These are phyloP conservation scores for Dryas drummondii DNA, from an alignment of 306 rosid species.

Conservation along the genomic window DNA sequence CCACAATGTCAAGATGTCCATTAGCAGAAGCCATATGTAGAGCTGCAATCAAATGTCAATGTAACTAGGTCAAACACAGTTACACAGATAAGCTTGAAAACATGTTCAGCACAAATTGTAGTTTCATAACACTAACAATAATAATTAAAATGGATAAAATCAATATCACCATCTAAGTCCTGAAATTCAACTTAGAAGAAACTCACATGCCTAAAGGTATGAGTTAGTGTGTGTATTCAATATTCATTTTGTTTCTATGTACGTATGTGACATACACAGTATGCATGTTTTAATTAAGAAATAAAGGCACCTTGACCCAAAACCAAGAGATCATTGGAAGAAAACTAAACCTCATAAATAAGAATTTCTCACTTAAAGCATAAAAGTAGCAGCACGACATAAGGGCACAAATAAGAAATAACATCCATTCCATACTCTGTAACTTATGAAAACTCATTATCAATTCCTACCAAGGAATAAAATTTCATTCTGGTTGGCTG, in stretches of 20 bases:
- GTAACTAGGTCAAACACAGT: conserved; percentile 25
- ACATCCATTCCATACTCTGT: neutral
- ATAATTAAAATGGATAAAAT: neutral
- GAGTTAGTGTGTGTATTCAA: neutral
- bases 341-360: neutral
- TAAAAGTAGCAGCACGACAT: neutral
- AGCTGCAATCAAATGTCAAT: conserved; percentile 46
- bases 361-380: neutral
- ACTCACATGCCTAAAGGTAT: neutral
- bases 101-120: neutral
- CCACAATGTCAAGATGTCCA: conserved; percentile 69
- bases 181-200: conserved; percentile 7
- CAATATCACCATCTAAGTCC: neutral
- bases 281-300: neutral
- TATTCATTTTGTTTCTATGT: neutral
- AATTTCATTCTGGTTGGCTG: neutral
- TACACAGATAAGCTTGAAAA: neutral
- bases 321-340: neutral
- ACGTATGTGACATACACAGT: neutral
- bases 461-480: neutral
- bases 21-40: conserved; percentile 97
- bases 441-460: neutral
- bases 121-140: neutral
- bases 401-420: neutral
- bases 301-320: neutral